These are phyloP conservation scores for Roridomyces roridus DNA, from an alignment of 768 basidiomycete species.

Conservation along the genomic window DNA sequence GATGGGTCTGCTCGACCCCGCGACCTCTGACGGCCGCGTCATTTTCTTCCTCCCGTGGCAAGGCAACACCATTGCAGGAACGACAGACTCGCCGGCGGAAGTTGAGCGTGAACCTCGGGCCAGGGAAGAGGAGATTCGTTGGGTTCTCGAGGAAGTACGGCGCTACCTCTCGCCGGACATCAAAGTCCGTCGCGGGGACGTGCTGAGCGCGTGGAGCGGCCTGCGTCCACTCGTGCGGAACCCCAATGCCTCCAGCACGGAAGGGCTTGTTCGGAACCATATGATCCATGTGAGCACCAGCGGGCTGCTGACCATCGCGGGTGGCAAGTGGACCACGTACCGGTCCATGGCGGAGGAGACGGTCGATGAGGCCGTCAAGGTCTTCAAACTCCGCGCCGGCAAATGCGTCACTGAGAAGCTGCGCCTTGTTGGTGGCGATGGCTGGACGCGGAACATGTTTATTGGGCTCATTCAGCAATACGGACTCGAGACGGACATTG, in stretches of 20 bases:
- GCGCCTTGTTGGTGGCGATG: conserved; percentile 89
- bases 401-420: conserved; percentile 82
- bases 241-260: conserved; percentile 70
- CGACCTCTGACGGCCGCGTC: conserved; percentile 95
- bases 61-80: conserved; percentile 96
- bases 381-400: conserved; percentile 67
- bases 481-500: conserved; percentile 90
- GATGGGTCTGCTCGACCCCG: conserved; percentile 95
- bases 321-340: conserved; percentile 99
- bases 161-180: conserved; percentile 91
- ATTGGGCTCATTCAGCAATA: conserved; percentile 95
- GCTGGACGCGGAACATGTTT: conserved; percentile 96
- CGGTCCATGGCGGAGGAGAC: conserved; percentile 95
- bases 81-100: conserved; percentile 84
- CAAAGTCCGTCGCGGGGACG: conserved; percentile 92
- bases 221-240: conserved; percentile 90
- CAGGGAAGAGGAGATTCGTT: conserved; percentile 92
- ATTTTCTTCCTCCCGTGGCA: conserved; percentile 99
- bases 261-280: conserved; percentile 92
- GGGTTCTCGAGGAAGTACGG: conserved; percentile 94
- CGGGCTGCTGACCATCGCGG: conserved; percentile 92
- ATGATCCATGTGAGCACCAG: conserved; percentile 83
- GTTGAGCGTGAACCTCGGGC: conserved; percentile 81
- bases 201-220: conserved; percentile 94
- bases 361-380: conserved; percentile 84